A percentile compares a stretch with the other conserved stretches of the same genome.
phyloP scores from a whole-genome alignment of 768 basidiomycete genomes.

The Dictyophora rubrovolvata region DNA sequence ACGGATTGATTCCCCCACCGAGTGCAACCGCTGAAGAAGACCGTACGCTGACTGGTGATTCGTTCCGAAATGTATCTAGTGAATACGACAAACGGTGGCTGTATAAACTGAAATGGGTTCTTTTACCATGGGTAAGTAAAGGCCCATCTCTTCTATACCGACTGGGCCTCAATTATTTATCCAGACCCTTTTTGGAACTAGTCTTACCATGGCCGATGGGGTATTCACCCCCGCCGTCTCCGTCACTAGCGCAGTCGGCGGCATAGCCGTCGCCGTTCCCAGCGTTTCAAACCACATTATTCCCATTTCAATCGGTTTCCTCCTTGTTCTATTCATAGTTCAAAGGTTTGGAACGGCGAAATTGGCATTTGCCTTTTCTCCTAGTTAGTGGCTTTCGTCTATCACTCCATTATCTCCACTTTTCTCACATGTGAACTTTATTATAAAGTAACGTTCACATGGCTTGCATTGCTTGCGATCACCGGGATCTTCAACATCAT shows the following conservation, averaged over 20 bases:
- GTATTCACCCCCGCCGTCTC: conserved; percentile 62
- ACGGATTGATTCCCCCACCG: conserved; percentile 46
- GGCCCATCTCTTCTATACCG: not conserved
- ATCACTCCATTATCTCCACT: not conserved
- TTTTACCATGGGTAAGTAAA: conserved; percentile 43
- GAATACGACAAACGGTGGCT: conserved; percentile 8
- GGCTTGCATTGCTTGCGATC: conserved; percentile 41
- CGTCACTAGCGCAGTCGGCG: conserved; percentile 55
- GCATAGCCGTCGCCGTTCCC: conserved; percentile 54
- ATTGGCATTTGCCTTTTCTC: conserved; percentile 45
- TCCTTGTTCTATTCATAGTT: conserved; percentile 44
- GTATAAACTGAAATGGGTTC: conserved; percentile 28
- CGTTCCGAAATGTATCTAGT: conserved; percentile 16
- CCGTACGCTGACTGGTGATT: conserved; percentile 43
- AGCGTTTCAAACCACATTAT: conserved; percentile 35
- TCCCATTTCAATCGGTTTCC: conserved; percentile 50
- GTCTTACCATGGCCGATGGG: conserved; percentile 59
- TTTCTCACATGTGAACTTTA: not conserved
- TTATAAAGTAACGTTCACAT: conserved; percentile 46
- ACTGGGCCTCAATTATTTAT: conserved; percentile 2
- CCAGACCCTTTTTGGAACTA: conserved; percentile 54
- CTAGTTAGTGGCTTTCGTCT: conserved; percentile 26
- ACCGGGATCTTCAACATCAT: conserved; percentile 53
- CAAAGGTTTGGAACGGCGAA: conserved; percentile 51
- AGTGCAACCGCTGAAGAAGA: conserved; percentile 37